phyloP scores from a whole-genome alignment of 805 yeast species.

The Yueomyces sp. region DNA sequence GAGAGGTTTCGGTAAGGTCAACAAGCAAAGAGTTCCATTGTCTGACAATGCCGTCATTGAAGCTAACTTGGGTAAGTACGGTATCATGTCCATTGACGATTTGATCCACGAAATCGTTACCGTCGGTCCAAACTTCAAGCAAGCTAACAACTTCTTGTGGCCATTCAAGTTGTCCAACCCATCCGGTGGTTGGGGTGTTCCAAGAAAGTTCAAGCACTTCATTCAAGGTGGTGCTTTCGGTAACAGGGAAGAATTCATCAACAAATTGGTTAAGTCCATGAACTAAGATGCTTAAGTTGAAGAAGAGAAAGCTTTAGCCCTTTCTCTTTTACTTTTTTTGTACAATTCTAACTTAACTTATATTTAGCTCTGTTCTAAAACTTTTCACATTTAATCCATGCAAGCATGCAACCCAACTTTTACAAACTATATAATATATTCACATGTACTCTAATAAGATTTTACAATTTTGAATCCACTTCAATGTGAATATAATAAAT shows the following conservation, averaged over 20 bases:
- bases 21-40: constrained; percentile 89
- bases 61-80: constrained; percentile 81
- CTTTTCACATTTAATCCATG: too few relatives aligned
- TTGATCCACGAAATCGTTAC: constrained; percentile 92
- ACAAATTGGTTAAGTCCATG: constrained; percentile 88
- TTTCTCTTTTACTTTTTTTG: too few relatives aligned
- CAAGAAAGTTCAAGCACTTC: constrained; percentile 93
- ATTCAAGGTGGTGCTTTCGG: constrained; percentile 98
- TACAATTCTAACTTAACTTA: too few relatives aligned
- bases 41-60: constrained; percentile 82
- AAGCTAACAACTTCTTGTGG: constrained; percentile 96
- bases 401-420: too few relatives aligned
- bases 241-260: constrained; percentile 94
- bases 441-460: too few relatives aligned
- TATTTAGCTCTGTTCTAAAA: too few relatives aligned
- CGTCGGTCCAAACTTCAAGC: constrained; percentile 97
- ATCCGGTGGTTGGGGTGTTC: constrained; percentile 94
- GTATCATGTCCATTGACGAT: constrained; percentile 84
- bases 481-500: too few relatives aligned
- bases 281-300: constrained; percentile 37
- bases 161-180: constrained; percentile 96
- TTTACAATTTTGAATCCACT: too few relatives aligned
- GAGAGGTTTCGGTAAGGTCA: constrained; percentile 96
- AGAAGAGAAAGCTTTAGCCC: too few relatives aligned
- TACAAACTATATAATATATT: too few relatives aligned